Evolutionary conservation across 306 rosid species (phyloP).

Genomic region (Vigna reflexopilosa): DNA sequence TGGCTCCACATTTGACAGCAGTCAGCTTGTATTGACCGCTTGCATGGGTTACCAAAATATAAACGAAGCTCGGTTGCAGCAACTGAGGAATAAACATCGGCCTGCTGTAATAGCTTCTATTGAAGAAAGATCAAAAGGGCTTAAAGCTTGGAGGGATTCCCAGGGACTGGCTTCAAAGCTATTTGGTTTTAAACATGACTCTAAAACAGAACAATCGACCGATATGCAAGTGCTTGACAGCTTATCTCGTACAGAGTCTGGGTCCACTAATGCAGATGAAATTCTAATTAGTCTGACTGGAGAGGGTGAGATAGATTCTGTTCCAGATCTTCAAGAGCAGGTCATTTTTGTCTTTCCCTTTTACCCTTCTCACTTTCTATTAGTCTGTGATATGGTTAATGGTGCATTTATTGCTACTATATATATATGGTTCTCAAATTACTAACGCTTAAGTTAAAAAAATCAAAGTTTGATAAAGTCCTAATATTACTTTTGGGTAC

Average conservation of each 20-base stretch:
- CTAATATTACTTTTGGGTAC: background rate
- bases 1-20: conserved; percentile 99
- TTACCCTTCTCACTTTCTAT: conserved; percentile 26
- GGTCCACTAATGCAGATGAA: conserved; percentile 88
- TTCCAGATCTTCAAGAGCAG: conserved; percentile 94
- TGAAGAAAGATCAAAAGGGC: conserved; percentile 96
- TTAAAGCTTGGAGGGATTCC: conserved; percentile 82
- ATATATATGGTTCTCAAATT: conserved; percentile 12
- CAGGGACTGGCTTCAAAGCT: conserved; percentile 93
- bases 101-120: conserved; percentile 75
- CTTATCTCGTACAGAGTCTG: conserved; percentile 80
- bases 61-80: conserved; percentile 77
- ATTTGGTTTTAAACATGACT: conserved; percentile 76
- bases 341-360: conserved; percentile 46
- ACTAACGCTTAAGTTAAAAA: conserved; percentile 12
- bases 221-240: conserved; percentile 57
- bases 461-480: background rate
- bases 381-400: conserved; percentile 29
- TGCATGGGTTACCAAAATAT: conserved; percentile 98
- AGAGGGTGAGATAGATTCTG: conserved; percentile 80
- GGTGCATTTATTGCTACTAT: conserved; percentile 42
- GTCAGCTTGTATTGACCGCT: conserved; percentile 97
- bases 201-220: conserved; percentile 54
- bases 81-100: conserved; percentile 89
- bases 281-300: conserved; percentile 77